Conservation (phyloP, 2,329 filamentous ascomycete species). For the Atkinsonella hypoxylon region DNA sequence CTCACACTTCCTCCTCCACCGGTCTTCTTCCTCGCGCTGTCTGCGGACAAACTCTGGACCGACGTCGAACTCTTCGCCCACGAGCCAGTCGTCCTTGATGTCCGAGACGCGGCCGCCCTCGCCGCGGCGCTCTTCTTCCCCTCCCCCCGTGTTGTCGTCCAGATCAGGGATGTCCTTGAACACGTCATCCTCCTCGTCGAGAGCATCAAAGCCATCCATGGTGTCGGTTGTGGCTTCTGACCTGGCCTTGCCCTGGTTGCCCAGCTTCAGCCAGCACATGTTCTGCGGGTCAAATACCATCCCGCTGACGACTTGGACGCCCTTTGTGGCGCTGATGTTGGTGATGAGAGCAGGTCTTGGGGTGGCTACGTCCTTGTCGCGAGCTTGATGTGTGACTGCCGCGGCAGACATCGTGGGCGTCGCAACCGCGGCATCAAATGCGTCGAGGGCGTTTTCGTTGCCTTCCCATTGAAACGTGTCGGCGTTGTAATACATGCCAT, state of each 20-base stretch:
- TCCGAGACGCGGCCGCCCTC: slow-evolving; percentile 45
- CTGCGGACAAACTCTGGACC: slow-evolving; percentile 85
- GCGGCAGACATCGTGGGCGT: slow-evolving; percentile 35
- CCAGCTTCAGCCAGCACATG: slow-evolving; percentile 93
- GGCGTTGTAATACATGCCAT: slow-evolving; percentile 90
- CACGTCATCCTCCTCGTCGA: slow-evolving; percentile 73
- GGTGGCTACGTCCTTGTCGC: slow-evolving; percentile 46
- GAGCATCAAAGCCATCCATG: slow-evolving; percentile 53
- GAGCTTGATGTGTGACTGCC: slow-evolving; percentile 27
- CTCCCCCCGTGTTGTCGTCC: slow-evolving; percentile 51
- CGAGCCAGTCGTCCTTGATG: slow-evolving; percentile 65
- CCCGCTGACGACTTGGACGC: slow-evolving; percentile 86
- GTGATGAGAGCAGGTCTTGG: slow-evolving; percentile 74
- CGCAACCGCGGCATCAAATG: slow-evolving; percentile 57
- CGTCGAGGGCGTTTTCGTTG: slow-evolving; percentile 73
- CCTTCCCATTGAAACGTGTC: slow-evolving; percentile 84
- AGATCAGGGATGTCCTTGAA: slow-evolving; percentile 93
- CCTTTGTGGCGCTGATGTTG: slow-evolving; percentile 73
- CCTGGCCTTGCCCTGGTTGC: slow-evolving; percentile 32
- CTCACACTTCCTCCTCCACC: slow-evolving; percentile 80
- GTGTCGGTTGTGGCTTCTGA: slow-evolving; percentile 40
- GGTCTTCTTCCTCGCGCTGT: slow-evolving; percentile 82
- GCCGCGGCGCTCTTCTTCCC: slow-evolving; percentile 35
- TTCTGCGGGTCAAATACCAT: slow-evolving; percentile 97
- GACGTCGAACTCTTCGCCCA: slow-evolving; percentile 95